phyloP scores from a whole-genome alignment of 1,284 basidiomycete genomes.

The Vanrija humicola region DNA sequence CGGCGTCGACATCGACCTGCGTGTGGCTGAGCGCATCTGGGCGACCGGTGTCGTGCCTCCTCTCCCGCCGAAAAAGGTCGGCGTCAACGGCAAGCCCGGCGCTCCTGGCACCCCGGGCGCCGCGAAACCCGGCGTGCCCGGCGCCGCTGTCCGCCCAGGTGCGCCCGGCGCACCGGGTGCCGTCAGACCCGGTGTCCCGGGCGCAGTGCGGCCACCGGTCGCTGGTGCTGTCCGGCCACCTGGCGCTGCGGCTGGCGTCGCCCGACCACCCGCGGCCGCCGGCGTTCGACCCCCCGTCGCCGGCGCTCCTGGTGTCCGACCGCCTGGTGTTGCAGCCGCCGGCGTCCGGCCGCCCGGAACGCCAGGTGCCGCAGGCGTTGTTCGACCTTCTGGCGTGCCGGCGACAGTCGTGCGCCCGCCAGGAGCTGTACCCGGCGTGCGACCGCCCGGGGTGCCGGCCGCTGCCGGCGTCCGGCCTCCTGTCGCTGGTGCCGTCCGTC shows the following conservation, averaged over 20 bases:
- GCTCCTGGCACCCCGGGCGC: background rate
- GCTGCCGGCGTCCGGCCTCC: background rate
- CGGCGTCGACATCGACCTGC: slow-evolving; percentile 41
- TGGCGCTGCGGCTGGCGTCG: background rate
- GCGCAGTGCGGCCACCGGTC: background rate
- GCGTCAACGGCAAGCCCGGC: slow-evolving; percentile 8
- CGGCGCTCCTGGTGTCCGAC: background rate
- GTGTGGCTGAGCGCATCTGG: slow-evolving; percentile 43
- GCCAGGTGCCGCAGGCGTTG: background rate
- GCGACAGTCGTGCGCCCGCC: background rate
- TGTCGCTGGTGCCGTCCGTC: slow-evolving; percentile 3
- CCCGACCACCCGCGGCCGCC: background rate
- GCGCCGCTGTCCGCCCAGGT: background rate
- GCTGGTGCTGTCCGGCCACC: background rate
- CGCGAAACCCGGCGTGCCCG: background rate
- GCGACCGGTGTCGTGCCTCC: slow-evolving; percentile 41
- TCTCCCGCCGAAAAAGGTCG: slow-evolving; percentile 9
- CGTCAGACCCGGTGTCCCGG: background rate
- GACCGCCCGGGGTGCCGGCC: background rate
- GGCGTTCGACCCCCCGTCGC: background rate
- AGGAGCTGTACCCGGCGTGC: background rate
- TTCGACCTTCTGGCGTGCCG: background rate
- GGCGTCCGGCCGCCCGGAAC: slow-evolving; percentile 3
- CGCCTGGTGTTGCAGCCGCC: background rate
- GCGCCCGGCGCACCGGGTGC: background rate